These are phyloP conservation scores for Candida nanaspora DNA, from an alignment of 805 yeast genomes.

Conservation along the genomic window DNA sequence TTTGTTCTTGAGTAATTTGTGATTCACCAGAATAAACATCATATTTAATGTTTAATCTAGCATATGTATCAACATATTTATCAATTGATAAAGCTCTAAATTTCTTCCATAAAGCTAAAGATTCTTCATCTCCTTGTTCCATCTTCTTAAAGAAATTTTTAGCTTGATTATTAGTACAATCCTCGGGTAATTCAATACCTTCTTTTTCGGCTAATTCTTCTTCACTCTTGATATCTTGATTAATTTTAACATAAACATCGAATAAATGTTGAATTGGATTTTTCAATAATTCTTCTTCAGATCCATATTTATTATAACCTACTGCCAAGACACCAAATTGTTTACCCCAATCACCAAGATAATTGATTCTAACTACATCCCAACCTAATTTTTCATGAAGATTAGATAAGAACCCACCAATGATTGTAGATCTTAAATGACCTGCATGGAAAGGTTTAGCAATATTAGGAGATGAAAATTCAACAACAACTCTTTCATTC, in stretches of 20 bases:
- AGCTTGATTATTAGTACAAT: conserved; percentile 72
- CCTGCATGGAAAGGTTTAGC: conserved; percentile 99
- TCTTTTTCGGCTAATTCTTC: conserved; percentile 44
- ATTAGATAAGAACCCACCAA: conserved; percentile 91
- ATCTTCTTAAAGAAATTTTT: conserved; percentile 79
- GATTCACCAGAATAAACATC: conserved; percentile 95
- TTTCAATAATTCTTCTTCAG: conserved; percentile 54
- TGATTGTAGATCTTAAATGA: conserved; percentile 93
- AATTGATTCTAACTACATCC: conserved; percentile 88
- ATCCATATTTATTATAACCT: conserved; percentile 83
- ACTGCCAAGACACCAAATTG: conserved; percentile 95
- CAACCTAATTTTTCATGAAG: conserved; percentile 87
- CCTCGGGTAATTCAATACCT: conserved; percentile 39
- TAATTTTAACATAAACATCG: conserved; percentile 85
- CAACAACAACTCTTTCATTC: conserved; percentile 68
- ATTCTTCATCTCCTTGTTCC: conserved; percentile 89
- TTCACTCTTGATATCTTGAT: conserved; percentile 65
- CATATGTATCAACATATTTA: conserved; percentile 80
- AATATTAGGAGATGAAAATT: conserved; percentile 95
- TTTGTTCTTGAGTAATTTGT: conserved; percentile 69
- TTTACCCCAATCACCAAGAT: conserved; percentile 99
- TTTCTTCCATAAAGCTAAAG: conserved; percentile 71
- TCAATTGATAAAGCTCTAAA: conserved; percentile 89
- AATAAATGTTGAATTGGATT: conserved; percentile 95
- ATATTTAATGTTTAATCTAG: conserved; percentile 82